These are phyloP conservation scores for Solanum virginianum DNA, from an alignment of 257 asterid species.

Conservation along the genomic window DNA sequence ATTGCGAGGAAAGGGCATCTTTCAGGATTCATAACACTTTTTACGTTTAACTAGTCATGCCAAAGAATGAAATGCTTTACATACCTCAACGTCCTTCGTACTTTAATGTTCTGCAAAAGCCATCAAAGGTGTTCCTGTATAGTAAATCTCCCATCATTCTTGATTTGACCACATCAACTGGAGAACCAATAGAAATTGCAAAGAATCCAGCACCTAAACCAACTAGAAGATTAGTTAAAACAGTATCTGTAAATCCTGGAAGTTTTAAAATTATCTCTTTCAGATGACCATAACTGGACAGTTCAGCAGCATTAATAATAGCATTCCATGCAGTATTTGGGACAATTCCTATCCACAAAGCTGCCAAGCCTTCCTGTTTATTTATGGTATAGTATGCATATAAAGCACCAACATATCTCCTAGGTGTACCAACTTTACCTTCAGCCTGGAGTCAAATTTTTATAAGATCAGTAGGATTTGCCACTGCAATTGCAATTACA, in stretches of 20 bases:
- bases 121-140: too few species aligned
- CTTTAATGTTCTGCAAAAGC: too few species aligned
- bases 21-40: too few species aligned
- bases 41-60: too few species aligned
- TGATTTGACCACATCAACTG: conserved; percentile 78
- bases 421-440: too few species aligned
- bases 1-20: too few species aligned
- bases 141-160: too few species aligned
- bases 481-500: too few species aligned
- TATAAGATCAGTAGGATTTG: too few species aligned
- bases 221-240: conserved; percentile 68
- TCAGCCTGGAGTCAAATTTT: too few species aligned
- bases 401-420: conserved; percentile 77
- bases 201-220: conserved; percentile 95
- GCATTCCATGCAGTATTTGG: conserved; percentile 91
- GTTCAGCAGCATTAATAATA: conserved; percentile 85
- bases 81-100: too few species aligned
- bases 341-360: conserved; percentile 92
- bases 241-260: conserved; percentile 81
- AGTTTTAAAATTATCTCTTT: conserved; percentile 65
- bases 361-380: conserved; percentile 86
- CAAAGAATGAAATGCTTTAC: too few species aligned
- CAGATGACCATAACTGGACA: conserved; percentile 84
- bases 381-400: conserved; percentile 68
- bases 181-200: conserved; percentile 93